Evolutionary conservation across 2,329 filamentous ascomycete species (phyloP).

Genomic region (Pseudogymnoascus sp.): DNA sequence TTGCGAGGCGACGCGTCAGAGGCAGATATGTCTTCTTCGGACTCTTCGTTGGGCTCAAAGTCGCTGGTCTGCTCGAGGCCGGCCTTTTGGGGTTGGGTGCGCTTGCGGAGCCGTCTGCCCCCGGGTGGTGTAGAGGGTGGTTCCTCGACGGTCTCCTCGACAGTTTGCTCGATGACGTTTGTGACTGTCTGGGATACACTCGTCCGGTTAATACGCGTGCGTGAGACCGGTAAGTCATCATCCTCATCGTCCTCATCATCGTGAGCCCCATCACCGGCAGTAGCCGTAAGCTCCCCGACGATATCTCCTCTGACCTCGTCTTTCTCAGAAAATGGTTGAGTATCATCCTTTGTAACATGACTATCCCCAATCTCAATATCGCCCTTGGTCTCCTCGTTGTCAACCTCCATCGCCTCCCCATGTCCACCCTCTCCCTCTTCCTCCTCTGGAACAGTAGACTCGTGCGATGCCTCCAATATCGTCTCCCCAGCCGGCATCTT

Average conservation of each 20-base stretch:
- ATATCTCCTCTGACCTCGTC: conserved; percentile 11
- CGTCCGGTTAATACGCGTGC: conserved; percentile 36
- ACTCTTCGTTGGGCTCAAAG: conserved; percentile 31
- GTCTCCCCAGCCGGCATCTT: conserved; percentile 24
- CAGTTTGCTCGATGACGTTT: conserved; percentile 25
- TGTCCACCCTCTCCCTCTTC: conserved; percentile 14
- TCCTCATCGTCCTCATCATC: conserved; percentile 27
- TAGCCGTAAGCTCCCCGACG: conserved; percentile 11
- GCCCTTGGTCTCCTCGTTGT: conserved; percentile 9
- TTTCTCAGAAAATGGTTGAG: background rate
- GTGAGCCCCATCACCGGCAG: conserved; percentile 11
- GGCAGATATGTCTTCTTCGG: conserved; percentile 43
- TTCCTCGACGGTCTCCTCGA: conserved; percentile 39
- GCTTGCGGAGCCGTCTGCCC: conserved; percentile 1
- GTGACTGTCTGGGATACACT: conserved; percentile 22
- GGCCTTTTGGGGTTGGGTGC: conserved; percentile 16
- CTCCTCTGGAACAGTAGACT: conserved; percentile 27
- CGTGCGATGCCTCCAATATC: conserved; percentile 29
- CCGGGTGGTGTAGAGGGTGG: conserved; percentile 33
- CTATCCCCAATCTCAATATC: conserved; percentile 11
- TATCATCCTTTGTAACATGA: conserved; percentile 20
- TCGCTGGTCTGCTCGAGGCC: conserved; percentile 27
- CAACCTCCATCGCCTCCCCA: conserved; percentile 22
- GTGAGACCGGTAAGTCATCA: conserved; percentile 30
- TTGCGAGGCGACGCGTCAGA: conserved; percentile 28